Percentiles rank a stretch among this genome's conserved stretches.
Evolutionary conservation across 306 rosid species (phyloP).

Genomic region (Vicia sativa): DNA sequence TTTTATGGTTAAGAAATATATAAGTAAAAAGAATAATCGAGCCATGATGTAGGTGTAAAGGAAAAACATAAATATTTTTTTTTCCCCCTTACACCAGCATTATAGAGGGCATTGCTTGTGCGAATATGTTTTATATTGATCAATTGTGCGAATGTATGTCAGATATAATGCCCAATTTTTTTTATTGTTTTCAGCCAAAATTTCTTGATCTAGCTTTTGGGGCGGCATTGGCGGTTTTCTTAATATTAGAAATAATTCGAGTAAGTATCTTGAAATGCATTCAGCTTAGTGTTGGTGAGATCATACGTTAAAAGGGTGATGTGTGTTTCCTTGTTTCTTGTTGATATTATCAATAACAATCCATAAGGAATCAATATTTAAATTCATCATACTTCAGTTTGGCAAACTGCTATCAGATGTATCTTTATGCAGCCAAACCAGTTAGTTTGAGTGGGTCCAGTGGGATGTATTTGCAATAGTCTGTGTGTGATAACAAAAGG

Average conservation of each 20-base stretch:
- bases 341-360: constrained; percentile 6
- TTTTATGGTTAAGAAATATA: constrained; percentile 18
- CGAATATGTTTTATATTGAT: constrained; percentile 28
- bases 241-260: constrained; percentile 84
- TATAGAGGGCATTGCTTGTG: background rate
- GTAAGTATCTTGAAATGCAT: constrained; percentile 55
- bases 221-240: constrained; percentile 83
- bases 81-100: background rate
- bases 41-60: constrained; percentile 2
- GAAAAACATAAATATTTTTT: background rate
- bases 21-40: constrained; percentile 6
- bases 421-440: constrained; percentile 20
- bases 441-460: constrained; percentile 33
- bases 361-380: constrained; percentile 17
- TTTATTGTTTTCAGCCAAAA: constrained; percentile 72
- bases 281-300: constrained; percentile 16
- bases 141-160: constrained; percentile 16
- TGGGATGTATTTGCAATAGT: constrained; percentile 1
- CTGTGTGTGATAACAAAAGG: constrained; percentile 25
- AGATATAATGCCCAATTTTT: constrained; percentile 37
- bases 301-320: constrained; percentile 25
- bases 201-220: constrained; percentile 94
- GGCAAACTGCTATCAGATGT: constrained; percentile 7
- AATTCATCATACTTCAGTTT: constrained; percentile 19
- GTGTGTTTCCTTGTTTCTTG: constrained; percentile 13